Percentiles rank a stretch among this genome's conserved stretches.
Conservation (phyloP, 495 filamentous ascomycete species). For the Tuber microsphaerosporum region DNA sequence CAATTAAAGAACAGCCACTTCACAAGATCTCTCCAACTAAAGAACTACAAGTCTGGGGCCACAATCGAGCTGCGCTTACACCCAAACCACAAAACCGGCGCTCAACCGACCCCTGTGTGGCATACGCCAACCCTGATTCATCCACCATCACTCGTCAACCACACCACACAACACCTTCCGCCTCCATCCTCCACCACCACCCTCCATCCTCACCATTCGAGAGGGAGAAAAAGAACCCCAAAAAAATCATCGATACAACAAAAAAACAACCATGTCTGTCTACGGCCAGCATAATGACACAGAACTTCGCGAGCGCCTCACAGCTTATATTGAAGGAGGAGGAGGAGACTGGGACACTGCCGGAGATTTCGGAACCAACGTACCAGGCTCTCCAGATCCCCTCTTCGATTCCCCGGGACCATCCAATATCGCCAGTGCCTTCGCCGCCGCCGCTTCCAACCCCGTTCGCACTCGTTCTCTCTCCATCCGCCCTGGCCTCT, state of each 20-base stretch:
- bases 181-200: background rate
- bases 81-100: background rate
- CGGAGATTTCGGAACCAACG: background rate
- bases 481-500: background rate
- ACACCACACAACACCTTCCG: background rate
- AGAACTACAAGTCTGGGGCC: background rate
- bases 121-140: background rate
- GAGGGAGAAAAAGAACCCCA: background rate
- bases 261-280: background rate
- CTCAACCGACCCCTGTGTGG: background rate
- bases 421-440: background rate
- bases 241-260: background rate
- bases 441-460: background rate
- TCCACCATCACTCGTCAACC: background rate
- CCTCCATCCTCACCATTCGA: background rate
- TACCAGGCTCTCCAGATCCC: background rate
- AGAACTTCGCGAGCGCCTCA: background rate
- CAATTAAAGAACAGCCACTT: background rate
- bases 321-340: background rate
- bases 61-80: background rate
- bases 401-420: background rate
- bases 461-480: background rate
- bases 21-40: background rate
- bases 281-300: background rate
- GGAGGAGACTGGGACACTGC: background rate